phyloP scores from a whole-genome alignment of 768 basidiomycete genomes.

The Russula dissimulans region DNA sequence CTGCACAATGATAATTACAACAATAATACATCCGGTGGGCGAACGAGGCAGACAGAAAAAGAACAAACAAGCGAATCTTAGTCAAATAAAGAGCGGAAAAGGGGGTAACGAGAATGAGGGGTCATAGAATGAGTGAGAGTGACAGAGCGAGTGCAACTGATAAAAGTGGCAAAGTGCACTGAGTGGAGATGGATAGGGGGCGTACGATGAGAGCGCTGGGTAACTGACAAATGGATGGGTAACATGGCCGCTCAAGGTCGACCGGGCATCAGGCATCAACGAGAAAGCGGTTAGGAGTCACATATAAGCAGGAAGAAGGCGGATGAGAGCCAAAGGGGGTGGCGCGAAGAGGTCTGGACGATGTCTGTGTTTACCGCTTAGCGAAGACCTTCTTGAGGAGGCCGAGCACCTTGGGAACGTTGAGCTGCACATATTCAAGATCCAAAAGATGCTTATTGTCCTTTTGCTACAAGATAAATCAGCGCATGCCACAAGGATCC shows the following conservation, averaged over 20 bases:
- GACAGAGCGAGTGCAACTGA: background rate
- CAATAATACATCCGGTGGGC: conserved; percentile 21
- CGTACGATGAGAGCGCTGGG: conserved; percentile 17
- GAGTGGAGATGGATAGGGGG: background rate
- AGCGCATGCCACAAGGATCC: background rate
- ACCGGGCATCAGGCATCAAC: conserved; percentile 9
- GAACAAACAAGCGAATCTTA: conserved; percentile 3
- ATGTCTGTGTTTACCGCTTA: conserved; percentile 50
- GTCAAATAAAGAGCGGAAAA: conserved; percentile 10
- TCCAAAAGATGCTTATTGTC: conserved; percentile 96
- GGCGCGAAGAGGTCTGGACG: background rate
- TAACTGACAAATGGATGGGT: conserved; percentile 16
- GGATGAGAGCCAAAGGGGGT: background rate
- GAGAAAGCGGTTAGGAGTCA: conserved; percentile 7
- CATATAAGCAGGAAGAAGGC: conserved; percentile 5
- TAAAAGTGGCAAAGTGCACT: background rate
- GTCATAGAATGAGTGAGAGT: conserved; percentile 4
- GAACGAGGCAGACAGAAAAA: conserved; percentile 11
- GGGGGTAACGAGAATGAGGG: background rate
- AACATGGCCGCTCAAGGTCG: conserved; percentile 6
- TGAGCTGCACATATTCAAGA: conserved; percentile 94
- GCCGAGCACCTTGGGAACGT: conserved; percentile 89
- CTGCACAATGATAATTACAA: conserved; percentile 18
- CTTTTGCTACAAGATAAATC: conserved; percentile 65
- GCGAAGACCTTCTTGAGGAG: conserved; percentile 92